Base-by-base conservation (phyloP, 306 rosid genomes). In the Abrus precatorius region DNA sequence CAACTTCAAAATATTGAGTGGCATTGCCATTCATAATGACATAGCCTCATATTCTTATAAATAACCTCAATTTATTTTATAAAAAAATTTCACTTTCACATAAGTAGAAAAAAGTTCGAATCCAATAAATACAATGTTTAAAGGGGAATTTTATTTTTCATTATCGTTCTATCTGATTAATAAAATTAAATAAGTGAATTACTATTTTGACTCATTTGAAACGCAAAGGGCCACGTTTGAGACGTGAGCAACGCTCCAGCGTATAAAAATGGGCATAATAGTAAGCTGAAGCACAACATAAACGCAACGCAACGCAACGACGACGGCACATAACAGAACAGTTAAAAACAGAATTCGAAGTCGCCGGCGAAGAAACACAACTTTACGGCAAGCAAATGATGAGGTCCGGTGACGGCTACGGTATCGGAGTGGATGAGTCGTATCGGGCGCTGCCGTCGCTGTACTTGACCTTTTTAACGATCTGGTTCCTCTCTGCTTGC, bases 401-500 rank as follows among this genome's bases (percentile, higher is more conserved):
- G 71, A 70, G 28, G 40, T 62, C 85, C 68, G 87, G 72, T 32
- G 69, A 83, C 78, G 29, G 52, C 81, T 48, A 50, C 72, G 67
- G 74, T 38, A 5, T 75, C 28, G 94, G 90, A 14, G 52, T 92
- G 33, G 91, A 93, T 61, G 98, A 90, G 34, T 90, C 97, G 7
- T 93, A 87, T 71, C 90, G 98, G 41, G 82, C 90, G 50, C 91
- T 96, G 2, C 98, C 99, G 57, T 80, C 89, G 48, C 86, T 96
- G 11, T 96, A 93, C 90, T 75, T 93, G 67, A 86, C 87, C 76
- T 92, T 93, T 85, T 64, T 90, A 76, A 86, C 87, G 32, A 81
- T 96, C 74, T 96, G 98, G 99, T 79, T 93, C 49, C 67, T 92
- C 91, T 90, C 93, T 65, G 93, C 93, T 66, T 93, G 86, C 79